phyloP scores from a whole-genome alignment of 2,329 filamentous ascomycete species.

The Phialocephala sp. region DNA sequence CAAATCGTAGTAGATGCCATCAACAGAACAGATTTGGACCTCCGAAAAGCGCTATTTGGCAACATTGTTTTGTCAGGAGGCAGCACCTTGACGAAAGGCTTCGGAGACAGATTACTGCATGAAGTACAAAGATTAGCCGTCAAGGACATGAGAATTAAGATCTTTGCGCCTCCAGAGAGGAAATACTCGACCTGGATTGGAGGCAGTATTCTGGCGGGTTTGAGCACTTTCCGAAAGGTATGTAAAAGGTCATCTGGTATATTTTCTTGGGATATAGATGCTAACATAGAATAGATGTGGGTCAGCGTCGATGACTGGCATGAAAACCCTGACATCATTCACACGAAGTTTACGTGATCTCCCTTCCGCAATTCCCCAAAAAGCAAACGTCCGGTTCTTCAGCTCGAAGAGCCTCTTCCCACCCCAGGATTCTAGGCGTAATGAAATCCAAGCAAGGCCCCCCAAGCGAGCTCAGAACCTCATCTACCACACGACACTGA shows the following conservation, averaged over 20 bases:
- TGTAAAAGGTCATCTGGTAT: constrained; percentile 38
- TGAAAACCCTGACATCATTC: constrained; percentile 98
- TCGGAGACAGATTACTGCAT: constrained; percentile 88
- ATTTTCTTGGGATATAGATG: constrained; percentile 20
- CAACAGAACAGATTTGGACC: constrained; percentile 90
- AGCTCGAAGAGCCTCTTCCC: not conserved
- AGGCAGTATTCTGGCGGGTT: constrained; percentile 91
- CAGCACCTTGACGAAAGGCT: constrained; percentile 94
- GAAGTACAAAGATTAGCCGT: constrained; percentile 94
- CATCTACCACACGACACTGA: not conserved
- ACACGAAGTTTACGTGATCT: constrained; percentile 86
- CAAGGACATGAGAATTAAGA: constrained; percentile 99
- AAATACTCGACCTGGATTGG: constrained; percentile 99
- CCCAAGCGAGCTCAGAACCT: not conserved
- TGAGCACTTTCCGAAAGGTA: constrained; percentile 99
- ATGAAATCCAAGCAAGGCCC: not conserved
- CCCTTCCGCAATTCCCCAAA: not conserved
- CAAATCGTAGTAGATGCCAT: constrained; percentile 98
- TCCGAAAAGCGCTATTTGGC: constrained; percentile 90
- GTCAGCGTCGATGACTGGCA: constrained; percentile 99
- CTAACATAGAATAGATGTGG: constrained; percentile 78
- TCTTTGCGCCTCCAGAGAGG: constrained; percentile 94
- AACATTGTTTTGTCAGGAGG: constrained; percentile 98
- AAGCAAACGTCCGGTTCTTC: not conserved
- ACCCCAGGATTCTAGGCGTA: not conserved